Evolutionary conservation across 108 stramenopile species (phyloP), one percentile per base, ranked within the genome.

Genomic region (Stephanodiscus triporus): DNA sequence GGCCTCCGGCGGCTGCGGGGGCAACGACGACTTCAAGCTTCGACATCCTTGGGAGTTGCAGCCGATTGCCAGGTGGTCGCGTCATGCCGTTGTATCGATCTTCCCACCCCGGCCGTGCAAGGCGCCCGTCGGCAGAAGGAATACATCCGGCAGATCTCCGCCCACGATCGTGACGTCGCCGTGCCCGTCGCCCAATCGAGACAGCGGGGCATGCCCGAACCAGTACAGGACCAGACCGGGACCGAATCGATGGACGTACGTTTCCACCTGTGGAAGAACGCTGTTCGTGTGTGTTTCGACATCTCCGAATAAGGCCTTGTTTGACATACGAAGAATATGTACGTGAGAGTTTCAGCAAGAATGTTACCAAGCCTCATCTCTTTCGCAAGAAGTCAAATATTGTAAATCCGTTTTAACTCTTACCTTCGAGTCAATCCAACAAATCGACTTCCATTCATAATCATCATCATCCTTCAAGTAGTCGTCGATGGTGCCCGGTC

Each of bases 401-500:
- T n/a, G 5, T 16, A 59, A 53, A 30, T 13, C 40, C 40, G 43
- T 10, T 9, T 42, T 13, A 42, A 13, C 40, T 63, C 89, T 55
- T 73, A 88, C 89, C 83, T 93, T 94, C 23, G 91, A 92, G 56
- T 95, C 94, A 30, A 95, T 92, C 94, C 94, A 95, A 65, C 86
- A 88, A 13, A 95, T 81, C 3, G 91, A 75, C 58, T 85, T 88
- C 91, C 91, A 95, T 64, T 88, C 88, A 51, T 71, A 80, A 19
- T 80, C 74, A 17, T 72, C 72, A 48, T 78, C 72, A 42, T 61
- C 40, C 6, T 78, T 66, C 19, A 47, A 57, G 30, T 37, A 57
- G 14, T 34, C 20, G 30, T 78, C 34, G 6, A 40, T 27, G 11
- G 29, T 6, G n/a, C 26, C 23, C 29, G 6, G 0, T 55, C 26